Evolutionary conservation across 306 rosid species (phyloP).

Genomic region (Sophora flavescens): DNA sequence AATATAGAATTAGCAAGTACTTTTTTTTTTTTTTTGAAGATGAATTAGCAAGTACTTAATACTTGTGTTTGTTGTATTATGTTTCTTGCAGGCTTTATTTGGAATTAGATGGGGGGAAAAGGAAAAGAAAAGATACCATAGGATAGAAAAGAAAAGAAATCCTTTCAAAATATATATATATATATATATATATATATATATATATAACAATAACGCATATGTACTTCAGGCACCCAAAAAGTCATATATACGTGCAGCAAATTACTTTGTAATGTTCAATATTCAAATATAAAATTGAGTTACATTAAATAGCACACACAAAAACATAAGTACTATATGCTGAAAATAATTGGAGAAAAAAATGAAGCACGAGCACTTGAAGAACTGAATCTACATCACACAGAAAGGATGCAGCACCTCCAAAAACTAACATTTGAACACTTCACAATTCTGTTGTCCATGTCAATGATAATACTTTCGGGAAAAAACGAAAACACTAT

Average conservation of each 20-base stretch:
- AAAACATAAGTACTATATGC: not conserved
- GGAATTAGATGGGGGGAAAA: too few relatives aligned
- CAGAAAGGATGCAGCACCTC: not conserved
- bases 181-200: too few relatives aligned
- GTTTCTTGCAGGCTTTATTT: too few relatives aligned
- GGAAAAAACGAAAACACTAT: conserved; percentile 16
- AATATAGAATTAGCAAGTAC: too few relatives aligned
- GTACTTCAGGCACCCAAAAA: too few relatives aligned
- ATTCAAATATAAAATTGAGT: not conserved
- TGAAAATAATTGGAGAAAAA: not conserved
- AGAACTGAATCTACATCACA: not conserved
- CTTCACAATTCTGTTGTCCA: not conserved
- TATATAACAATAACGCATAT: too few relatives aligned
- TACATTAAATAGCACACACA: not conserved
- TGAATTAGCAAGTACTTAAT: too few relatives aligned
- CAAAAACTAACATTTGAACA: not conserved
- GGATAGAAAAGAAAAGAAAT: too few relatives aligned
- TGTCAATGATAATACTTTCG: conserved; percentile 4
- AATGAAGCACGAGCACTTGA: not conserved
- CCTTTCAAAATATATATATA: too few relatives aligned
- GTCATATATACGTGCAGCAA: not conserved
- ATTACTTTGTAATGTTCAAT: conserved; percentile 19
- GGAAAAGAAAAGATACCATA: too few relatives aligned
- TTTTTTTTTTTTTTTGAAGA: too few relatives aligned
- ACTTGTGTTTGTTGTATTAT: too few relatives aligned